Evolutionary conservation across 163 green algal species (phyloP).

Genomic region (Chlamydomonas reinhardtii): DNA sequence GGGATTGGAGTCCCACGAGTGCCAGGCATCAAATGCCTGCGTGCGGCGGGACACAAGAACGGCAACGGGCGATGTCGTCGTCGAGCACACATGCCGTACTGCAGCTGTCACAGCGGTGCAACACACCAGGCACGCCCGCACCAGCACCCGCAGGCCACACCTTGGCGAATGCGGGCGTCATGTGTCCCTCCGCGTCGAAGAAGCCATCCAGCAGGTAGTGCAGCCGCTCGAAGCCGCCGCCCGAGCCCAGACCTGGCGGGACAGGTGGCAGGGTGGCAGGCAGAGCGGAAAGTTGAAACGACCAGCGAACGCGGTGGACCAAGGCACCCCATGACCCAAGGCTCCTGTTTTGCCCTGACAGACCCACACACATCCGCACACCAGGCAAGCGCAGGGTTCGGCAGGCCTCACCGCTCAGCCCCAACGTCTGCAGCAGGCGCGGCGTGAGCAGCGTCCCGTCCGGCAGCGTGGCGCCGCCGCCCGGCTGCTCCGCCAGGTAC

Average conservation of each 20-base stretch:
- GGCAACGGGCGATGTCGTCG: not conserved
- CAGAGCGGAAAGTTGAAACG: no score
- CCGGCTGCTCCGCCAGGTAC: slow-evolving; percentile 70
- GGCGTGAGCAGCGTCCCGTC: slow-evolving; percentile 79
- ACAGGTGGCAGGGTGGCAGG: no score
- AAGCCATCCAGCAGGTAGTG: slow-evolving; percentile 91
- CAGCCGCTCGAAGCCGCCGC: slow-evolving; percentile 89
- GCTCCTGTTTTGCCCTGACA: no score
- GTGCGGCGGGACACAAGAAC: not conserved
- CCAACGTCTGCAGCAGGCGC: slow-evolving; percentile 86
- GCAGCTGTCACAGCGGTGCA: no score
- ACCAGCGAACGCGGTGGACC: no score
- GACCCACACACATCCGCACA: no score
- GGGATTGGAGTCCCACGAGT: slow-evolving; percentile 92
- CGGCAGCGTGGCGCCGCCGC: slow-evolving; percentile 69
- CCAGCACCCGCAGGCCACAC: slow-evolving; percentile 29
- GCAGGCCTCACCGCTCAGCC: slow-evolving; percentile 64
- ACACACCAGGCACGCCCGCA: no score
- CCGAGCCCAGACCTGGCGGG: slow-evolving; percentile 72
- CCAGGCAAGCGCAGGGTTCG: no score
- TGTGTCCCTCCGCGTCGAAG: slow-evolving; percentile 76
- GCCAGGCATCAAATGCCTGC: slow-evolving; percentile 83
- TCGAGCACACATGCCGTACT: no score
- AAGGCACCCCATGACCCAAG: no score
- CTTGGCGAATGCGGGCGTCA: slow-evolving; percentile 84